phyloP scores from a whole-genome alignment of 805 yeast genomes.

The Ogataea trehalophila region DNA sequence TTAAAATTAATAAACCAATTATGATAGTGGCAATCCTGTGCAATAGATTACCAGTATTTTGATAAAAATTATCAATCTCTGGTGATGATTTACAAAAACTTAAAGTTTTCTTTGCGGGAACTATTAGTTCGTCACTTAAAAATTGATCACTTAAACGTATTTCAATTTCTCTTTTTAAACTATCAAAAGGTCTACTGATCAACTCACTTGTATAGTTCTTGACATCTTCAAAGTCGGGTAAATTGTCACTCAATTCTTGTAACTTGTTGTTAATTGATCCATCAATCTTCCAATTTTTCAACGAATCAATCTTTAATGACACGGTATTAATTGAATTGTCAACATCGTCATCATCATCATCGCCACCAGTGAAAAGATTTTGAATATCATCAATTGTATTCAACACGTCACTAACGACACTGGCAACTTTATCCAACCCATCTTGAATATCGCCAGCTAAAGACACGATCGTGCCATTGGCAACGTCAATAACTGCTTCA shows the following conservation, averaged over 20 bases:
- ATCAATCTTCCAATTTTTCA: slow-evolving; percentile 63
- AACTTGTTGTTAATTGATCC: slow-evolving; percentile 55
- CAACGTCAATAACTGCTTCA: slow-evolving; percentile 51
- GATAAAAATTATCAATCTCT: slow-evolving; percentile 37
- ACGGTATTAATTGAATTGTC: slow-evolving; percentile 40
- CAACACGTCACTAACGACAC: slow-evolving; percentile 51
- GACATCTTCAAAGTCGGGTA: slow-evolving; percentile 66
- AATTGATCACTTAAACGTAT: slow-evolving; percentile 14
- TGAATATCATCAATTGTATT: slow-evolving; percentile 39
- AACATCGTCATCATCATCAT: slow-evolving; percentile 26
- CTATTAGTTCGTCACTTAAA: slow-evolving; percentile 29
- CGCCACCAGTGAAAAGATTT: slow-evolving; percentile 48
- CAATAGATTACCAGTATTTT: slow-evolving; percentile 28
- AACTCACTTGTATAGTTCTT: slow-evolving; percentile 51
- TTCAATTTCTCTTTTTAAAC: slow-evolving; percentile 37
- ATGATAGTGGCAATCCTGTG: slow-evolving; percentile 35
- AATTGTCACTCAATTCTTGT: slow-evolving; percentile 40
- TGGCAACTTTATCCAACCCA: slow-evolving; percentile 59
- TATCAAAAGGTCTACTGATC: slow-evolving; percentile 57
- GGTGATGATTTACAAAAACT: slow-evolving; percentile 39
- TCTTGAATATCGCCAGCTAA: slow-evolving; percentile 59
- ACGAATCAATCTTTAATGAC: slow-evolving; percentile 49
- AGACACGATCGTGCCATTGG: slow-evolving; percentile 53
- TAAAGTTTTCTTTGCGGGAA: slow-evolving; percentile 33
- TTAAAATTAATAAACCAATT: slow-evolving; percentile 33